phyloP scores from a whole-genome alignment of 129 eudicot species.

The Heracleum sosnowskyi region DNA sequence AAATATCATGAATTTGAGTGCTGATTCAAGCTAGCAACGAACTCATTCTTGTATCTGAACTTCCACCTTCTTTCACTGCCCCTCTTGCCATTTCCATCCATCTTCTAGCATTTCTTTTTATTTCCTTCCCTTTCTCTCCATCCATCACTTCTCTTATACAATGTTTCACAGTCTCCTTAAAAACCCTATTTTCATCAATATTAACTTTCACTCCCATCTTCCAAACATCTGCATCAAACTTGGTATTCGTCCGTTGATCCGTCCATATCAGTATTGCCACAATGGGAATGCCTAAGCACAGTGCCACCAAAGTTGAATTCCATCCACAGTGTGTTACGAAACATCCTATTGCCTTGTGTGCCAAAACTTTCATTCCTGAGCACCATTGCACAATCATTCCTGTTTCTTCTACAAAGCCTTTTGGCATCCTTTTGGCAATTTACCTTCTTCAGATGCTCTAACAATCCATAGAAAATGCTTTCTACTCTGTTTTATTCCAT shows the following conservation, averaged over 20 bases:
- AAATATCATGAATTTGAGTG: no score
- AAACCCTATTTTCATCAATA: conserved; percentile 2
- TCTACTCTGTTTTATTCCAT: conserved; percentile 18
- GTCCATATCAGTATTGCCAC: conserved; percentile 26
- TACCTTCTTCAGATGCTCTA: background rate
- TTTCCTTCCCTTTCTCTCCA: conserved; percentile 17
- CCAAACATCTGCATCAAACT: conserved; percentile 27
- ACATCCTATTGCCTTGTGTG: conserved; percentile 15
- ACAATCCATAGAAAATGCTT: conserved; percentile 20
- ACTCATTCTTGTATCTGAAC: conserved; percentile 24
- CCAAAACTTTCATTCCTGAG: conserved; percentile 9
- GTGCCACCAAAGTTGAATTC: conserved; percentile 29
- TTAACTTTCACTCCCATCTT: conserved; percentile 14
- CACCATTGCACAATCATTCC: conserved; percentile 18
- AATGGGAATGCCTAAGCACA: conserved; percentile 27
- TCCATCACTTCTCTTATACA: conserved; percentile 27
- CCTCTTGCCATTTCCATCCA: conserved; percentile 24
- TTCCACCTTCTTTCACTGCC: conserved; percentile 26
- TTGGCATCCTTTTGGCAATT: conserved; percentile 16
- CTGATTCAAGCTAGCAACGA: conserved; percentile 12
- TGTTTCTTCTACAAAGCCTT: conserved; percentile 14
- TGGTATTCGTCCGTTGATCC: conserved; percentile 22
- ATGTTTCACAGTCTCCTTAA: conserved; percentile 12
- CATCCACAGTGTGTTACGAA: conserved; percentile 21
- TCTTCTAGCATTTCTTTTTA: conserved; percentile 18